A percentile compares a stretch with the other conserved stretches of the same genome.
Evolutionary conservation across 1,139 yeast genomes (phyloP).

Genomic region (Debaryomyces udenii): DNA sequence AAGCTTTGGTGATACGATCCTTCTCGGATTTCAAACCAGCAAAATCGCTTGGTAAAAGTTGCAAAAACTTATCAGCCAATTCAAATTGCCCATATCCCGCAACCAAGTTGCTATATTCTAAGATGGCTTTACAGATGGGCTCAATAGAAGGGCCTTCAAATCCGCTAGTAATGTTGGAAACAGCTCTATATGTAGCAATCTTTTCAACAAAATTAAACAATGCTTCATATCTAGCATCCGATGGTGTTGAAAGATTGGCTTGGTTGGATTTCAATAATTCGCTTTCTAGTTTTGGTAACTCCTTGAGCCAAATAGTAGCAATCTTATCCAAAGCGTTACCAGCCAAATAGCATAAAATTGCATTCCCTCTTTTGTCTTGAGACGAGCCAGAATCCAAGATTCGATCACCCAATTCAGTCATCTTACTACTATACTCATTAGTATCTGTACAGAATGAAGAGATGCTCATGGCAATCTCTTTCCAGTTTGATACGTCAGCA

Average conservation of each 20-base stretch:
- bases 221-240: constrained; percentile 84
- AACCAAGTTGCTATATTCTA: constrained; percentile 80
- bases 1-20: constrained; percentile 75
- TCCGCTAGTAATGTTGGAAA: constrained; percentile 43
- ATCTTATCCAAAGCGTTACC: constrained; percentile 82
- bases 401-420: constrained; percentile 74
- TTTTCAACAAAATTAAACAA: constrained; percentile 83
- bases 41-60: constrained; percentile 64
- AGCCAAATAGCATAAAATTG: constrained; percentile 76
- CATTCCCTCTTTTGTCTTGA: constrained; percentile 60
- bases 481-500: constrained; percentile 82
- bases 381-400: constrained; percentile 36
- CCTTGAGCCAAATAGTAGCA: constrained; percentile 81
- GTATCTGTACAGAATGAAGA: constrained; percentile 55
- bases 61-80: constrained; percentile 72
- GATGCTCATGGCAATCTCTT: constrained; percentile 72
- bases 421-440: constrained; percentile 53
- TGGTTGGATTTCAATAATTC: constrained; percentile 46
- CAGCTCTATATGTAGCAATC: constrained; percentile 71
- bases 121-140: constrained; percentile 57
- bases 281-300: constrained; percentile 62
- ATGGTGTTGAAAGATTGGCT: constrained; percentile 55
- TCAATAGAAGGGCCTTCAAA: constrained; percentile 53
- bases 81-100: constrained; percentile 86
- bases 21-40: constrained; percentile 56